These are phyloP conservation scores for Periconia sp. DNA, from an alignment of 2,329 filamentous ascomycete species.

Conservation along the genomic window DNA sequence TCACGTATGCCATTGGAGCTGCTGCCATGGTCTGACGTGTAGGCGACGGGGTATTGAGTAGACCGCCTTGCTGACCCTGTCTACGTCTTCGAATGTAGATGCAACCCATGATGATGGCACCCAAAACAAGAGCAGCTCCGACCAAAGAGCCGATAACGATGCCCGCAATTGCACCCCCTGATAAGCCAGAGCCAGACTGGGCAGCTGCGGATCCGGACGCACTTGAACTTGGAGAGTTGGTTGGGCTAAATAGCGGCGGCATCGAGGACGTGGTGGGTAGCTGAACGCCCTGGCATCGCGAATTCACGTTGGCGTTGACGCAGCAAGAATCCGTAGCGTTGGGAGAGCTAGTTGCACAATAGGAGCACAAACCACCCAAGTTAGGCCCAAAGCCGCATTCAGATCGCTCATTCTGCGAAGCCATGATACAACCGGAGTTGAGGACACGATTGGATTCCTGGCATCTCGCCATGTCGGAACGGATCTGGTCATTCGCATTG, in stretches of 20 bases:
- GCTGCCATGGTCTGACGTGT: constrained; percentile 42
- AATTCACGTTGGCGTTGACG: constrained; percentile 74
- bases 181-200: constrained; percentile 55
- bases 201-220: constrained; percentile 34
- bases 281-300: constrained; percentile 72
- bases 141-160: constrained; percentile 80
- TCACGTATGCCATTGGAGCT: constrained; percentile 45
- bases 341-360: constrained; percentile 78
- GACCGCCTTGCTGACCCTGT: constrained; percentile 66
- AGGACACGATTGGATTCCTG: constrained; percentile 79
- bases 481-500: constrained; percentile 74
- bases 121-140: constrained; percentile 69
- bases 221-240: constrained; percentile 50
- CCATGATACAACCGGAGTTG: constrained; percentile 70
- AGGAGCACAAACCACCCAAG: constrained; percentile 76
- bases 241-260: constrained; percentile 60
- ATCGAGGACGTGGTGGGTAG: constrained; percentile 71
- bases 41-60: constrained; percentile 89
- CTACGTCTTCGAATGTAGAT: constrained; percentile 58
- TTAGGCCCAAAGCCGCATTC: constrained; percentile 85
- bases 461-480: constrained; percentile 91
- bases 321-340: constrained; percentile 97
- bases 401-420: constrained; percentile 74
- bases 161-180: constrained; percentile 87
- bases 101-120: constrained; percentile 63